Percentiles rank a stretch among this genome's conserved stretches.
Evolutionary conservation across 106 monocot species (phyloP).

Genomic region (Dendrobium chrysotoxum): DNA sequence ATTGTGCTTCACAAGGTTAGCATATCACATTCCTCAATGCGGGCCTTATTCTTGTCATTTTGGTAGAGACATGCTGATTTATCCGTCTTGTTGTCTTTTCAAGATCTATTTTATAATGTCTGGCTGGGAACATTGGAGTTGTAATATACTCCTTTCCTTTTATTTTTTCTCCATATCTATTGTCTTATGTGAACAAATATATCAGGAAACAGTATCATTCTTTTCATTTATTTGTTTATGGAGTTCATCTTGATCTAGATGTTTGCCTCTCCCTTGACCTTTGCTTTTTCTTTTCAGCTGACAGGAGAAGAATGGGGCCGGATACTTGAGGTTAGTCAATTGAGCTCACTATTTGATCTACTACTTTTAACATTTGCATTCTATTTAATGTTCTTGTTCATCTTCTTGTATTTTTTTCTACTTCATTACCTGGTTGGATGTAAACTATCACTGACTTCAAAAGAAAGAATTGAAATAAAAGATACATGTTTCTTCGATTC

Average conservation of each 20-base stretch:
- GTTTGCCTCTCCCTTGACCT: slow-evolving; percentile 5
- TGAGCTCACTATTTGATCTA: background rate
- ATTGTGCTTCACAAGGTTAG: slow-evolving; percentile 84
- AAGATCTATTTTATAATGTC: background rate
- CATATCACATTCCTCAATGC: background rate
- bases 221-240: background rate
- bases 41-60: background rate
- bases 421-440: background rate
- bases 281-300: slow-evolving; percentile 53
- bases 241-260: background rate
- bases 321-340: slow-evolving; percentile 70
- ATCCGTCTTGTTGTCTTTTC: background rate
- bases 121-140: background rate
- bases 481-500: too few relatives aligned
- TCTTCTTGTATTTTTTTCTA: background rate
- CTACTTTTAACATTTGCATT: background rate
- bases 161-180: background rate
- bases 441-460: background rate
- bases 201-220: background rate
- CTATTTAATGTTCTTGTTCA: background rate
- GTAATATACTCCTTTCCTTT: background rate
- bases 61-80: background rate
- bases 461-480: background rate
- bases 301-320: slow-evolving; percentile 72
- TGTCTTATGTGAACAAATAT: background rate